Evolutionary conservation across 768 basidiomycete species (phyloP), one percentile per base, ranked within the genome.

Genomic region (Suillus discolor): DNA sequence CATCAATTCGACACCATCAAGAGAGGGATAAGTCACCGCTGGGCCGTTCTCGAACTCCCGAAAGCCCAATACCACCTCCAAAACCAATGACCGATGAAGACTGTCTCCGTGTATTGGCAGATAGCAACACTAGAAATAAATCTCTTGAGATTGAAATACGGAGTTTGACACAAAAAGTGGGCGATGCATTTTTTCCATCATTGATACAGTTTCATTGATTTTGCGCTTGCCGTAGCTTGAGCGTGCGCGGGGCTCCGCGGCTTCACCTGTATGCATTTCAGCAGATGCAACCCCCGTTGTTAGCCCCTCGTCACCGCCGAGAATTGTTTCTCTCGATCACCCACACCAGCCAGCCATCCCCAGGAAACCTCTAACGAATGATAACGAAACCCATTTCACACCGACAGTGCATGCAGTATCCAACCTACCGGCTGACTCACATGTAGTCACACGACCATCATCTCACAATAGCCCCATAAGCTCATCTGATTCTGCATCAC

Each of bases 71-170:
- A 41, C 49, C 62, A 0, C 64, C 64, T 12, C 72, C 73, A 25
- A 68, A 69, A 38, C 55, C 67, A 16, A 68, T 80, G 38, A 72
- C 76, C 3, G 72, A 79, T n/a, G 80, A 81, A 57, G 77, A 82
- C n/a, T 78, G 80, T 45, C 72, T 82, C 34, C 73, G 75, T 20
- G 75, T 83, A 25, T 67, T 84, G 28, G 79, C 81, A 60, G 69
- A 72, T 53, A 81, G 78, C 36, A 72, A 71, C 15, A 72, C 77
- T 6, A 77, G 79, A 61, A 85, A 87, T 67, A 77, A 77, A 57
- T 72, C 75, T 7, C 69, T 87, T 61, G 83, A 85, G 65, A 65
- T 73, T 18, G 84, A 86, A 69, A 79, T 86, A 51, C 78, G 78
- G 64, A 66, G 69, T 57, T 77, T 82, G 57, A 71, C 74, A 15